Conservation (phyloP, 441 rosid species). For the Rhodomyrtus psidioides region DNA sequence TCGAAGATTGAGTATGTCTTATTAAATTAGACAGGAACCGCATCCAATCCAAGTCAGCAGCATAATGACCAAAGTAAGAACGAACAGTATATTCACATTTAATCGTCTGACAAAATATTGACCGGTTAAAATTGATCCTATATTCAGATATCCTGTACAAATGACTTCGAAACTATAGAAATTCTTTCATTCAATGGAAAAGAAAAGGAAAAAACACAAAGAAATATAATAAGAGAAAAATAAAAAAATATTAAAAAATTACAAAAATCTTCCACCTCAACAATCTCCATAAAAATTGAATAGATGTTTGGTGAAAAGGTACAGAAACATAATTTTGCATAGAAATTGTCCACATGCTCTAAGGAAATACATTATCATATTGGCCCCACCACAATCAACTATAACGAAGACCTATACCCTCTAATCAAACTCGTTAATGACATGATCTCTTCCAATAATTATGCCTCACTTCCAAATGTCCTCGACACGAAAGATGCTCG, state of each 20-base stretch:
- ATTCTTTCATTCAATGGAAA: neutral
- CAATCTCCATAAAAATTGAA: too few species aligned
- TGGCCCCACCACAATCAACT: neutral
- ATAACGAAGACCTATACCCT: neutral
- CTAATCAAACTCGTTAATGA: neutral
- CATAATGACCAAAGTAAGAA: neutral
- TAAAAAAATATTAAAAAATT: too few species aligned
- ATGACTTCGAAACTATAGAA: neutral
- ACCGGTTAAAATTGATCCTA: neutral
- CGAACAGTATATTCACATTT: neutral
- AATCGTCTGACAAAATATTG: too few species aligned
- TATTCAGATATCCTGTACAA: neutral
- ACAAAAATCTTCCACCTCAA: too few species aligned
- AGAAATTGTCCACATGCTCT: neutral
- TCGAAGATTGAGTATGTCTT: neutral
- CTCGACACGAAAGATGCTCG: neutral
- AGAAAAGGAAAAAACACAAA: too few species aligned
- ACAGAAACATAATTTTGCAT: neutral
- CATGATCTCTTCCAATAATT: neutral
- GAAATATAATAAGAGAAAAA: too few species aligned
- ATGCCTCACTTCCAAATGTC: neutral
- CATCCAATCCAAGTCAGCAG: neutral
- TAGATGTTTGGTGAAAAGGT: too few species aligned
- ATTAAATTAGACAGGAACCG: neutral
- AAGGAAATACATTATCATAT: too few species aligned